A percentile compares a stretch with the other conserved stretches of the same genome.
Conservation (phyloP, 108 stramenopile genomes). For the Cylindrotheca closterium region DNA sequence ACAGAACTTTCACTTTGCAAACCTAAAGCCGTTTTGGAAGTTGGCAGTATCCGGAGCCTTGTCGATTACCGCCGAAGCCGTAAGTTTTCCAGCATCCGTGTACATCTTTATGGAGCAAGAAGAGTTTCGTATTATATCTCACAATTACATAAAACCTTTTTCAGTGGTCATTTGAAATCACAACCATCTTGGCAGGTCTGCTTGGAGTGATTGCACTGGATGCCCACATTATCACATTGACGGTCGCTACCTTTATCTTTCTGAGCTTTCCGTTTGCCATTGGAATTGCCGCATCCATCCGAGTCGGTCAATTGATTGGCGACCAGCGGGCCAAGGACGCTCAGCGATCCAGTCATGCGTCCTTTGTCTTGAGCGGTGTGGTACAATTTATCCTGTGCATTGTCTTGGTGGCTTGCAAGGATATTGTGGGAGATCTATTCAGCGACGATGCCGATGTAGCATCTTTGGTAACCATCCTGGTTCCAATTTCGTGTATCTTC, state of each 20-base stretch:
- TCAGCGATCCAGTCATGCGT: slow-evolving; percentile 19
- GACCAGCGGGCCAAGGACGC: slow-evolving; percentile 23
- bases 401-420: slow-evolving; percentile 21
- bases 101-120: too few species aligned
- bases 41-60: slow-evolving; percentile 33
- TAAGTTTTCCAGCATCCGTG: too few species aligned
- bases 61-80: slow-evolving; percentile 34
- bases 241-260: slow-evolving; percentile 30
- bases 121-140: too few species aligned
- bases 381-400: slow-evolving; percentile 9
- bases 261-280: slow-evolving; percentile 43
- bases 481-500: slow-evolving; percentile 38
- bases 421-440: slow-evolving; percentile 23
- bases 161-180: slow-evolving; percentile 41
- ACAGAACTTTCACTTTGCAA: slow-evolving; percentile 12
- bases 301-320: slow-evolving; percentile 40
- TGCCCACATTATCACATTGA: slow-evolving; percentile 41
- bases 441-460: slow-evolving; percentile 38
- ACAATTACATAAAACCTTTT: too few species aligned
- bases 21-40: slow-evolving; percentile 21
- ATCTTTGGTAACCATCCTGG: slow-evolving; percentile 15
- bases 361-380: slow-evolving; percentile 13
- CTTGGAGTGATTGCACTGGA: slow-evolving; percentile 33
- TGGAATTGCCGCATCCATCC: slow-evolving; percentile 44
- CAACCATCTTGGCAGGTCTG: slow-evolving; percentile 49